These are phyloP conservation scores for Coniferiporia sulphurascens DNA, from an alignment of 1,284 basidiomycete species.

Conservation along the genomic window DNA sequence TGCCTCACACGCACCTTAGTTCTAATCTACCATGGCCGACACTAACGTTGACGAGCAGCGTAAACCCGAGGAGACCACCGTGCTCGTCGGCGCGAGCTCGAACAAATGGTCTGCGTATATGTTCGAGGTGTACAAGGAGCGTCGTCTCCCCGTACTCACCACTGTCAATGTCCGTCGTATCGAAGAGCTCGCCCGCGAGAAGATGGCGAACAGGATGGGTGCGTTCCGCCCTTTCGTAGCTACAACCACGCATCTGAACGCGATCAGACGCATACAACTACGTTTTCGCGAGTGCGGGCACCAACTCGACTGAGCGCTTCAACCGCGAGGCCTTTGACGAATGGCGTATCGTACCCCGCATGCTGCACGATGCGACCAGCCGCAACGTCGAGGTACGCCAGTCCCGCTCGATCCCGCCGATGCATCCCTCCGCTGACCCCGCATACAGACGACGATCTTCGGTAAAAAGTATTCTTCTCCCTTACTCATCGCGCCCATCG, in stretches of 20 bases:
- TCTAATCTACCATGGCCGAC: too few species aligned
- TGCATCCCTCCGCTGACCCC: constrained; percentile 7
- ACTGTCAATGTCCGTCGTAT: constrained; percentile 38
- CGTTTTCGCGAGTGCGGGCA: constrained; percentile 59
- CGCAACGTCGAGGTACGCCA: constrained; percentile 54
- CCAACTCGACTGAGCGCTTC: constrained; percentile 47
- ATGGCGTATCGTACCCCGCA: constrained; percentile 67
- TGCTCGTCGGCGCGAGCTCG: background rate
- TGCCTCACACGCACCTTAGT: too few species aligned
- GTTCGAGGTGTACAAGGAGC: constrained; percentile 25
- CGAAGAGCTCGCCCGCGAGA: constrained; percentile 41
- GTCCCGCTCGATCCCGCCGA: background rate
- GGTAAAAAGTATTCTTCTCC: constrained; percentile 63
- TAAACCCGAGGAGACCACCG: background rate
- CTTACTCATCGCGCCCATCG: constrained; percentile 68
- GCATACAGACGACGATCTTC: constrained; percentile 57
- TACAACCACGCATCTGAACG: constrained; percentile 1
- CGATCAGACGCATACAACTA: constrained; percentile 56
- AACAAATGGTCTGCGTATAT: constrained; percentile 29
- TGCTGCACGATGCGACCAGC: constrained; percentile 65
- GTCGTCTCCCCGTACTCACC: constrained; percentile 32
- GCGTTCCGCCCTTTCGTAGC: constrained; percentile 8
- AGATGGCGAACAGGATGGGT: constrained; percentile 36
- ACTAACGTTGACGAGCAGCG: too few species aligned
- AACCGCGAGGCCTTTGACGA: constrained; percentile 54